Percentiles rank a stretch among this genome's conserved stretches.
These are phyloP conservation scores for Amanita exitialis DNA, from an alignment of 768 basidiomycete species.

Conservation along the genomic window DNA sequence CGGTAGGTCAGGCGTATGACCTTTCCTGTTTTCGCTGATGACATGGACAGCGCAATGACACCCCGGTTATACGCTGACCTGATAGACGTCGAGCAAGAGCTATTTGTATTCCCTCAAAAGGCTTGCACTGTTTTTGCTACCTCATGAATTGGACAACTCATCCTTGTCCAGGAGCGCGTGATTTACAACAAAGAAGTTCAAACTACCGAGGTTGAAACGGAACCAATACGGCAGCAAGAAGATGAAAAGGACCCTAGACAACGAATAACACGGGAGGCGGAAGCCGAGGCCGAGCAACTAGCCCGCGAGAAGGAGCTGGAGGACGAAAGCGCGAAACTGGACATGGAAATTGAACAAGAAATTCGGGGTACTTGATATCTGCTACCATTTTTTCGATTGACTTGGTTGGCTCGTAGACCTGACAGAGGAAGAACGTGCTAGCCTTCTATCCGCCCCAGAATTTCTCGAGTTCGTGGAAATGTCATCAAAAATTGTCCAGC, in stretches of 20 bases:
- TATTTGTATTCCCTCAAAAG: slow-evolving; percentile 85
- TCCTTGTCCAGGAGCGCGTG: slow-evolving; percentile 50
- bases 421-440: slow-evolving; percentile 74
- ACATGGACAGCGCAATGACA: slow-evolving; percentile 40
- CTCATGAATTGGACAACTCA: not conserved
- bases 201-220: slow-evolving; percentile 58
- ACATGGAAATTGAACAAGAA: slow-evolving; percentile 80
- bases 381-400: not conserved
- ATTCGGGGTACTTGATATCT: slow-evolving; percentile 48
- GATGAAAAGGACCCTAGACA: slow-evolving; percentile 48
- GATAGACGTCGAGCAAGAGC: slow-evolving; percentile 83
- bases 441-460: slow-evolving; percentile 80
- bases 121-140: slow-evolving; percentile 25
- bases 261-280: slow-evolving; percentile 14
- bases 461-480: slow-evolving; percentile 92
- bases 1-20: slow-evolving; percentile 32
- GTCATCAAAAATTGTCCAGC: slow-evolving; percentile 90
- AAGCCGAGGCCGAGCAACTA: slow-evolving; percentile 47
- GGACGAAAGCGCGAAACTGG: slow-evolving; percentile 74
- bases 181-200: slow-evolving; percentile 82
- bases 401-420: slow-evolving; percentile 42
- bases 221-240: slow-evolving; percentile 62
- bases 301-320: slow-evolving; percentile 71
- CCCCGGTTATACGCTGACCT: slow-evolving; percentile 65
- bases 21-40: not conserved